Base-by-base conservation (phyloP, 2,329 filamentous ascomycete species). In the Paraphaeosphaeria minitans region DNA sequence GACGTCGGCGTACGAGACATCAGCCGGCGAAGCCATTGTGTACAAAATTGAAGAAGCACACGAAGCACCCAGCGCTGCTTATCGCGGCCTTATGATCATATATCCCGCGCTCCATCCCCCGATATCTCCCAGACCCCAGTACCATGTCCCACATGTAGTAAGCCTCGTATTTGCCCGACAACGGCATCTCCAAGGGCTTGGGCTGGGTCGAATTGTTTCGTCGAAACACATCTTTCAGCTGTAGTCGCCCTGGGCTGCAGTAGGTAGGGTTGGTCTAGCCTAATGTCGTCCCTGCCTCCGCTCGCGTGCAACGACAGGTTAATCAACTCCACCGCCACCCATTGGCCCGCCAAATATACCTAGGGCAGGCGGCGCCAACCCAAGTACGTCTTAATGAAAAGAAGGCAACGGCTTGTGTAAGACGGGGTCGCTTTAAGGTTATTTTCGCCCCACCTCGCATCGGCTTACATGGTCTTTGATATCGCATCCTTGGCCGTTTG, bases 1-100 rank as follows among this genome's bases (percentile, higher is more conserved):
- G 21, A 69, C 62, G 33, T 60, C 53, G 3, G 29, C 31, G 39
- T 58, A 58, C 24, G 51, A 55, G 19, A 58, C 49, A 27, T 58
- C 56, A 29, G 56, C 56, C 22, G 50, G 22, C 5, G 56, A 58
- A n/a, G 51, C 50, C 56, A 58, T 58, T 10, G 19, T 22, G 39
- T 31, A 19, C n/a, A 2, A 31, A 8, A 31, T 12, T 9, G 4
- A 46, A 21, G 1, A 24, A 53, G 10, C 6, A 19, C 9, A 33
- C 22, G 6, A 31, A 31, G 27, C 14, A 31, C 24, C 9, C 13
- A 31, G 37, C n/a, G 9, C 7, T 19, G 27, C 8, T 37, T 3
- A 31, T 31, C 35, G 42, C 16, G 24, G 8, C 14, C 14, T 13
- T 22, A 13, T 14, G 7, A 53, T 53, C 50, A 43, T 53, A 53